phyloP scores from a whole-genome alignment of 1,139 yeast species.

The Arxiozyma slooffiae region DNA sequence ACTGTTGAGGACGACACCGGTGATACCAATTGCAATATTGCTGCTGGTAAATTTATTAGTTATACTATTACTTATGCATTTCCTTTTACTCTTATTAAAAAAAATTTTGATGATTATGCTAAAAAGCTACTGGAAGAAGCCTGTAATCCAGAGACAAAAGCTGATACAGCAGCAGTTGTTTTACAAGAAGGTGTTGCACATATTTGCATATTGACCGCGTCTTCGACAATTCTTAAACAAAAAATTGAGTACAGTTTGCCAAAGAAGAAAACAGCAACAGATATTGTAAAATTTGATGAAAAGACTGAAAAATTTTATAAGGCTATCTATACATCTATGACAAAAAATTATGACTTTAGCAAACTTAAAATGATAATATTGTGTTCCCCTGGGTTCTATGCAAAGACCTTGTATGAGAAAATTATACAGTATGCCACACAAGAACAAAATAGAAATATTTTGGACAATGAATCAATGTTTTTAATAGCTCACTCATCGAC shows the following conservation, averaged over 20 bases:
- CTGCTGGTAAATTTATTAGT: conserved; percentile 79
- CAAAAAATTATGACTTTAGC: conserved; percentile 57
- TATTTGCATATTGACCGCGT: conserved; percentile 77
- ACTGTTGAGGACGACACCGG: conserved; percentile 54
- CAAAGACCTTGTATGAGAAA: conserved; percentile 53
- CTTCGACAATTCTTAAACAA: conserved; percentile 72
- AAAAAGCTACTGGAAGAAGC: conserved; percentile 58
- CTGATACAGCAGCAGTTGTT: conserved; percentile 91
- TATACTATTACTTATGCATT: conserved; percentile 68
- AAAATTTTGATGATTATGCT: conserved; percentile 72
- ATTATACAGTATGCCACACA: conserved; percentile 47
- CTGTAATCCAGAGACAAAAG: conserved; percentile 65
- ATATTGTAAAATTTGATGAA: conserved; percentile 70
- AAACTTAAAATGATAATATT: conserved; percentile 67
- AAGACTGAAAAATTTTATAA: conserved; percentile 63
- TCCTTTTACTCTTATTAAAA: conserved; percentile 59
- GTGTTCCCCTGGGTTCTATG: conserved; percentile 91
- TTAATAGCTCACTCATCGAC: conserved; percentile 78
- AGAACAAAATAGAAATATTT: conserved; percentile 45
- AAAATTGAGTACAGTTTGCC: conserved; percentile 82
- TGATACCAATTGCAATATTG: conserved; percentile 43
- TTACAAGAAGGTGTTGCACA: conserved; percentile 94
- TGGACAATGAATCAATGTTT: conserved; percentile 58
- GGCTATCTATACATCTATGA: conserved; percentile 52
- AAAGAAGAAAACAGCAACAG: conserved; percentile 70